Evolutionary conservation across 768 basidiomycete genomes (phyloP).

Genomic region (Heimioporus sp.): DNA sequence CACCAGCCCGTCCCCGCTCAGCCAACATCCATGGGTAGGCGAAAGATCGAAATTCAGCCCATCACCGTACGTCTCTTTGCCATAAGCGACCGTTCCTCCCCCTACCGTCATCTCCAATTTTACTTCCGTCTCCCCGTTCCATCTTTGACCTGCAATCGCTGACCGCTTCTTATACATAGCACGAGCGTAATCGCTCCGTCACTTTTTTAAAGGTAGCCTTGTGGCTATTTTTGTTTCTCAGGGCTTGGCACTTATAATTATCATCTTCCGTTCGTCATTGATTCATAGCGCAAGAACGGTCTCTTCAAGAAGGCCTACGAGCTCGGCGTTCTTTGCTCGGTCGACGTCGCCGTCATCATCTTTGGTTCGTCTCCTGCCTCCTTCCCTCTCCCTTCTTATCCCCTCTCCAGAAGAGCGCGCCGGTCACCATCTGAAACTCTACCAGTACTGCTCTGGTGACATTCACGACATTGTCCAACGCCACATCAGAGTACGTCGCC

Average conservation of each 20-base stretch:
- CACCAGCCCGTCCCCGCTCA: not conserved
- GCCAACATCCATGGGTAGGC: constrained; percentile 54
- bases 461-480: constrained; percentile 68
- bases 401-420: constrained; percentile 62
- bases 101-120: constrained; percentile 28
- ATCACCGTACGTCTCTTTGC: constrained; percentile 58
- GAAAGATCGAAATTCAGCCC: constrained; percentile 83
- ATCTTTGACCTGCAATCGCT: constrained; percentile 32
- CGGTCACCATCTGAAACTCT: constrained; percentile 78
- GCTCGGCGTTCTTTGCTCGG: constrained; percentile 86
- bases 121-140: constrained; percentile 24
- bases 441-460: constrained; percentile 77
- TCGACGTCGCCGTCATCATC: constrained; percentile 86
- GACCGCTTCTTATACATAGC: constrained; percentile 56
- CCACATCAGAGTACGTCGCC: constrained; percentile 49
- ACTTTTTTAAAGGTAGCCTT: constrained; percentile 81
- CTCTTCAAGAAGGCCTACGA: constrained; percentile 92
- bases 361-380: constrained; percentile 53
- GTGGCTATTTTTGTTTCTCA: constrained; percentile 60
- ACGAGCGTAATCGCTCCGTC: constrained; percentile 88
- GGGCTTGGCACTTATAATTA: constrained; percentile 40
- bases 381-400: constrained; percentile 1
- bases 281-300: constrained; percentile 75
- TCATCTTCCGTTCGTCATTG: constrained; percentile 17
- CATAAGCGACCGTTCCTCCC: constrained; percentile 17